Evolutionary conservation across 805 yeast species (phyloP).

Genomic region (Nakazawaea molendinolei): DNA sequence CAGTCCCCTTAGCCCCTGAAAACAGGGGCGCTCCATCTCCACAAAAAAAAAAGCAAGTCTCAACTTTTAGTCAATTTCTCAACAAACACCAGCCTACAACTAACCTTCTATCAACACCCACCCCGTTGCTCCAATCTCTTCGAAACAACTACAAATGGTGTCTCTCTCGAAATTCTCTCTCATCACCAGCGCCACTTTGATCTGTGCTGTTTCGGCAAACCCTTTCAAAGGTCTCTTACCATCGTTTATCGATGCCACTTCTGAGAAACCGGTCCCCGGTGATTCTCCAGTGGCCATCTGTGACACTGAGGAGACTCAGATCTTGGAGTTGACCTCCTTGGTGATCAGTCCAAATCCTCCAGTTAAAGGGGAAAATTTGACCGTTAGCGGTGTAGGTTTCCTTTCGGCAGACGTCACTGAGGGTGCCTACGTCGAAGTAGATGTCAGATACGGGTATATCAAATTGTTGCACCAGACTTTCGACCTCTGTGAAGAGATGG

Average conservation of each 20-base stretch:
- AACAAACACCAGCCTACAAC: too few species aligned
- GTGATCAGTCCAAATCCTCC: conserved; percentile 84
- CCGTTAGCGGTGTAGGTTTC: conserved; percentile 69
- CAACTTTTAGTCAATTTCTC: too few species aligned
- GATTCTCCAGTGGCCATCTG: conserved; percentile 80
- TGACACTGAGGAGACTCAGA: conserved; percentile 57
- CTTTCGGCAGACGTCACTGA: conserved; percentile 52
- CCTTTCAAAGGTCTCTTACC: conserved; percentile 19
- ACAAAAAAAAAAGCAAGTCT: too few species aligned
- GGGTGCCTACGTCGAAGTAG: conserved; percentile 93
- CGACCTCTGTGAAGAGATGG: conserved; percentile 84
- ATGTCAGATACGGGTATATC: conserved; percentile 88
- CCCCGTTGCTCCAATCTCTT: too few species aligned
- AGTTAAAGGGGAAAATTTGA: conserved; percentile 71
- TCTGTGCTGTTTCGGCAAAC: conserved; percentile 24
- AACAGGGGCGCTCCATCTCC: too few species aligned
- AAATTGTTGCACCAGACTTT: conserved; percentile 82
- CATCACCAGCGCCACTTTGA: background rate
- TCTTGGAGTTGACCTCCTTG: conserved; percentile 55
- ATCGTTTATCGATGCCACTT: conserved; percentile 5
- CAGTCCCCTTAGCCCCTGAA: too few species aligned
- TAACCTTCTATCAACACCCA: too few species aligned
- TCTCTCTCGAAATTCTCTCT: conserved; percentile 2
- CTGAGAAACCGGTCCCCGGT: conserved; percentile 76
- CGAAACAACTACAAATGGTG: too few species aligned